Evolutionary conservation across 1,284 basidiomycete genomes (phyloP).

Genomic region (Schizophyllum amplum): DNA sequence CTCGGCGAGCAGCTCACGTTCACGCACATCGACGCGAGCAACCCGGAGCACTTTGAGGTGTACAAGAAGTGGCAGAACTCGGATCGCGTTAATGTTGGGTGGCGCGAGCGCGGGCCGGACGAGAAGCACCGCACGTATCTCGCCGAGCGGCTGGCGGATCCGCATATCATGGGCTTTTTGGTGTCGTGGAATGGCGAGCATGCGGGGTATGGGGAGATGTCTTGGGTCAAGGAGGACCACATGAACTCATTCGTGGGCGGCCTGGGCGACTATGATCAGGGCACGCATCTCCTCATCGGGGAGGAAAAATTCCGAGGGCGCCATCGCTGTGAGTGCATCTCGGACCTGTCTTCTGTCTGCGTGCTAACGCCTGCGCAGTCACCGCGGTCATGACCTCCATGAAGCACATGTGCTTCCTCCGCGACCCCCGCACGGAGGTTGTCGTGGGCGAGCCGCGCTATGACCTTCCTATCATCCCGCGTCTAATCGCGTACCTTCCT

Average conservation of each 20-base stretch:
- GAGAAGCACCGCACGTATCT: constrained; percentile 12
- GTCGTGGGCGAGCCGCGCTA: constrained; percentile 14
- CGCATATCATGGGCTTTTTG: constrained; percentile 12
- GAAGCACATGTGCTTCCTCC: constrained; percentile 13
- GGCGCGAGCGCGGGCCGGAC: constrained; percentile 12
- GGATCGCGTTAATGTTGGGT: constrained; percentile 14
- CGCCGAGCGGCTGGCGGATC: constrained; percentile 9
- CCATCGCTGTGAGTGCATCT: constrained; percentile 8
- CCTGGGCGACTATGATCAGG: constrained; percentile 14
- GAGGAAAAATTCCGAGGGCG: constrained; percentile 14
- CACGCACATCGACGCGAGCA: constrained; percentile 13
- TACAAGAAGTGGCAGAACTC: constrained; percentile 14
- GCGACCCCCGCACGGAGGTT: constrained; percentile 14
- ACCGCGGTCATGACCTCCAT: constrained; percentile 14
- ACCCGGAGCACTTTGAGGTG: constrained; percentile 11
- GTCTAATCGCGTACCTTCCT: constrained; percentile 11
- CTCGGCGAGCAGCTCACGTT: constrained; percentile 11
- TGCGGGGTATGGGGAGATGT: constrained; percentile 13
- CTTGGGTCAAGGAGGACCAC: constrained; percentile 14
- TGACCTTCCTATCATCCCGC: constrained; percentile 11
- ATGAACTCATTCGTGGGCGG: constrained; percentile 14
- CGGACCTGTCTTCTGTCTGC: neutral
- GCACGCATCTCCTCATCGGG: constrained; percentile 14
- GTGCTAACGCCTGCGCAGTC: constrained; percentile 5
- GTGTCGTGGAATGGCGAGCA: constrained; percentile 12